A percentile compares a stretch with the other conserved stretches of the same genome.
These are phyloP conservation scores for Gossypium sturtianum DNA, from an alignment of 345 rosid species.

Conservation along the genomic window DNA sequence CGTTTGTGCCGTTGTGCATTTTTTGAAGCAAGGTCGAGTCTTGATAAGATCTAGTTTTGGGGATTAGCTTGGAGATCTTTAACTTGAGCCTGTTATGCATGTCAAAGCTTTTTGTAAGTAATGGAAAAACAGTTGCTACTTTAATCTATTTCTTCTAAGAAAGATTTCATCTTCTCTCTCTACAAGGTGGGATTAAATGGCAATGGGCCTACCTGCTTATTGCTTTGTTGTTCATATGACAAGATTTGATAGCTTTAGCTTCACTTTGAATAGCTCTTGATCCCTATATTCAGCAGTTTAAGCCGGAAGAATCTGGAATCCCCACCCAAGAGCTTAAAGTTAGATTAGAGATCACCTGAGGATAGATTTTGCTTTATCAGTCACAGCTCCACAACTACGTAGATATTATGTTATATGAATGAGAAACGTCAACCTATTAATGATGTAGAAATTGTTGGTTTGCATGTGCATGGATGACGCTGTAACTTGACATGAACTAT, in stretches of 20 bases:
- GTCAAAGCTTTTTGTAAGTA: conserved; percentile 11
- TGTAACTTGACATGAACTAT: neutral
- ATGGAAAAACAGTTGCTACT: neutral
- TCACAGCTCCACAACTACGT: neutral
- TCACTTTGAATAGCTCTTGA: neutral
- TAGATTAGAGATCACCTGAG: neutral
- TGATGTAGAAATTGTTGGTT: conserved; percentile 2
- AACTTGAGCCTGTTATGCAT: conserved; percentile 14
- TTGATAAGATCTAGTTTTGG: conserved; percentile 44
- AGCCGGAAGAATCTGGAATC: neutral
- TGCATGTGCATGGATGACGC: conserved; percentile 28
- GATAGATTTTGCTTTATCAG: neutral
- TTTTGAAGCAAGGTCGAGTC: neutral
- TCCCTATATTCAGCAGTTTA: neutral
- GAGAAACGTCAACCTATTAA: neutral
- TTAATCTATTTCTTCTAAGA: neutral
- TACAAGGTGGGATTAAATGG: neutral
- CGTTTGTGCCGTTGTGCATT: neutral
- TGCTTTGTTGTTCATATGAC: neutral
- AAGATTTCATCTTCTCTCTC: neutral
- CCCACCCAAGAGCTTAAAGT: neutral
- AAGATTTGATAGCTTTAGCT: neutral
- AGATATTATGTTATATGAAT: too few relatives aligned
- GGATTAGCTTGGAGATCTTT: conserved; percentile 39
- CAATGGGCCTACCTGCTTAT: neutral